Base-by-base conservation (phyloP, 2,329 filamentous ascomycete genomes). In the Escovopsis sp. region DNA sequence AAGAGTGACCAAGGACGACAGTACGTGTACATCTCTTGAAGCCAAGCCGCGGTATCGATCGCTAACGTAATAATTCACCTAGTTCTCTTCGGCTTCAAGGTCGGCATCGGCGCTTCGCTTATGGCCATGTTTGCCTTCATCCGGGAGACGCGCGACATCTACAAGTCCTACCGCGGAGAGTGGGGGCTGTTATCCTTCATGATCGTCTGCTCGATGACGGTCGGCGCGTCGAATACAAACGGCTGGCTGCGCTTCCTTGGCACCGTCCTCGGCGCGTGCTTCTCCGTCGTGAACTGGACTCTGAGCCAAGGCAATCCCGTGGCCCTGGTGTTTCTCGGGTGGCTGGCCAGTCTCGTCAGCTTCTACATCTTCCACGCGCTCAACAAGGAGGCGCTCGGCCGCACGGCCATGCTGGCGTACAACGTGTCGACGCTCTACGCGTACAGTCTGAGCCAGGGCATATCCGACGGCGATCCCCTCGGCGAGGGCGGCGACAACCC, bases 181-280 rank as follows among this genome's bases (percentile, higher is more conserved):
- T 95, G 88, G 88, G 88, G 88, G n/a, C 68, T 95, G 4, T 63
- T 94, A 39, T 91, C 85, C 0, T 94, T 93, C 64, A 94, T 94
- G 87, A 76, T 94, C 55, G 88, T 95, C 19, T 94, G 86, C 59
- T 86, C 83, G 26, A 94, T 94, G 85, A 94, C 87, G 0, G 85
- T 94, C 26, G 88, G 88, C 18, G 85, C 87, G 7, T 85, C 85
- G 28, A 95, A 94, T 59, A 93, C 87, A 1, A 94, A 87, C 0
- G 86, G 85, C 2, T 77, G 78, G 59, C 77, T 85, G 41, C 79
- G 88, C 51, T 88, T 94, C 55, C 66, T 84, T 7, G 87, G 87
- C 46, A 94, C 87, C 2, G 70, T 84, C 41, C 67, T 89, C 33
- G 88, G 88, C 23, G 85, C 85, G 12, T 56, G 72, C 4, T 78